Conservation (phyloP, 352 stramenopile genomes). For the Globisporangium abappressorium region DNA sequence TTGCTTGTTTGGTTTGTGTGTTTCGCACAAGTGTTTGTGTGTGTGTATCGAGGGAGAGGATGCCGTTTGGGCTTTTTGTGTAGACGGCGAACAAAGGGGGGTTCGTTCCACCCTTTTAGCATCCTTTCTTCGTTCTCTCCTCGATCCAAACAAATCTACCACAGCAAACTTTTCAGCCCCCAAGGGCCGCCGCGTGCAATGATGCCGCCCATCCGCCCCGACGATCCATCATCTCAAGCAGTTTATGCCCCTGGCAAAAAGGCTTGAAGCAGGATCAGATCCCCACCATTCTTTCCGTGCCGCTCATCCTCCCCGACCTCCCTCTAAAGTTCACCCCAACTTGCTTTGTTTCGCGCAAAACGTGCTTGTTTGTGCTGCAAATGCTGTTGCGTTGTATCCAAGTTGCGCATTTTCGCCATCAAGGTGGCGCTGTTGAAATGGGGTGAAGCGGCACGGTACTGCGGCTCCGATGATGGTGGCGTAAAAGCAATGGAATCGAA, state of each 20-base stretch:
- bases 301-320: not conserved
- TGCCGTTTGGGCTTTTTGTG: not conserved
- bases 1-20: not conserved
- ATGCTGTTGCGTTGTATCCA: not conserved
- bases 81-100: conserved; percentile 3
- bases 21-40: conserved; percentile 1
- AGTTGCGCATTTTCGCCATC: not conserved
- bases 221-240: not conserved
- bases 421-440: not conserved
- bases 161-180: not conserved
- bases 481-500: not conserved
- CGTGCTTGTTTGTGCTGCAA: not conserved
- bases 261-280: conserved; percentile 20
- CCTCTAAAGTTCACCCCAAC: not conserved
- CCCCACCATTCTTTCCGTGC: conserved; percentile 8
- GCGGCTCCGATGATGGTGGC: not conserved
- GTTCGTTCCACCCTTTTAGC: conserved; percentile 10
- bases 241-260: not conserved
- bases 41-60: not conserved
- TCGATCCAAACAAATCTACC: conserved; percentile 10
- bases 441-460: not conserved
- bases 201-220: not conserved
- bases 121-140: not conserved
- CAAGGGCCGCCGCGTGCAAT: not conserved
- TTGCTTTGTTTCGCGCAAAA: not conserved